Conservation (phyloP, 345 rosid genomes). For the Raphanus sativus region DNA sequence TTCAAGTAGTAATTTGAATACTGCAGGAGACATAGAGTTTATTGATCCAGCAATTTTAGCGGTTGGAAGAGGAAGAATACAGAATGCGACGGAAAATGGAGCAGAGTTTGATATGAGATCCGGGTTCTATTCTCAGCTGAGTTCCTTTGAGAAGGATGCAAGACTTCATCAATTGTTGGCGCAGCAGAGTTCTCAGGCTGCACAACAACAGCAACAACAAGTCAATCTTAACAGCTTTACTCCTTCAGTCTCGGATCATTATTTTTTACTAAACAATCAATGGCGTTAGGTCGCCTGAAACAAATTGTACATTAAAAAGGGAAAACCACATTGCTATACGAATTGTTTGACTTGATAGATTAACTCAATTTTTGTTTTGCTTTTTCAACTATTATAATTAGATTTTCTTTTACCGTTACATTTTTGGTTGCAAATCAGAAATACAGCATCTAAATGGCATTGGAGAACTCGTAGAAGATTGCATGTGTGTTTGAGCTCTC, state of each 20-base stretch:
- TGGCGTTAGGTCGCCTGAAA: background rate
- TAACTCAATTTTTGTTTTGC: background rate
- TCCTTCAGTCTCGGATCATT: constrained; percentile 19
- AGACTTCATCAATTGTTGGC: constrained; percentile 49
- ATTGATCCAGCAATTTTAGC: constrained; percentile 95
- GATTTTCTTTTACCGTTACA: background rate
- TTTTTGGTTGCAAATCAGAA: background rate
- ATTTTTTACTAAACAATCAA: background rate
- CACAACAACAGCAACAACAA: constrained; percentile 55
- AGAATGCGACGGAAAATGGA: constrained; percentile 49
- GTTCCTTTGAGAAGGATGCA: constrained; percentile 60
- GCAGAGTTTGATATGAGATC: constrained; percentile 60
- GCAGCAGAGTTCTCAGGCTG: constrained; percentile 71
- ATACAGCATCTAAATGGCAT: background rate
- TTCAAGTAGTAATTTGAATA: constrained; percentile 43
- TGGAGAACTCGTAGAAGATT: background rate
- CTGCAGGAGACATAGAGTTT: constrained; percentile 67
- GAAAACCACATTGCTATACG: background rate
- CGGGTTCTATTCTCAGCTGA: constrained; percentile 47
- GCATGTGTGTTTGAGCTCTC: background rate
- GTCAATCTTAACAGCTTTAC: constrained; percentile 45
- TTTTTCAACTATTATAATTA: background rate
- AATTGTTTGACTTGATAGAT: background rate
- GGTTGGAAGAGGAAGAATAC: constrained; percentile 78
- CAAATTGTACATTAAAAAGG: background rate